Percentiles rank a stretch among this genome's conserved stretches.
Evolutionary conservation across 441 rosid species (phyloP).

Genomic region (Mallotus repandus): DNA sequence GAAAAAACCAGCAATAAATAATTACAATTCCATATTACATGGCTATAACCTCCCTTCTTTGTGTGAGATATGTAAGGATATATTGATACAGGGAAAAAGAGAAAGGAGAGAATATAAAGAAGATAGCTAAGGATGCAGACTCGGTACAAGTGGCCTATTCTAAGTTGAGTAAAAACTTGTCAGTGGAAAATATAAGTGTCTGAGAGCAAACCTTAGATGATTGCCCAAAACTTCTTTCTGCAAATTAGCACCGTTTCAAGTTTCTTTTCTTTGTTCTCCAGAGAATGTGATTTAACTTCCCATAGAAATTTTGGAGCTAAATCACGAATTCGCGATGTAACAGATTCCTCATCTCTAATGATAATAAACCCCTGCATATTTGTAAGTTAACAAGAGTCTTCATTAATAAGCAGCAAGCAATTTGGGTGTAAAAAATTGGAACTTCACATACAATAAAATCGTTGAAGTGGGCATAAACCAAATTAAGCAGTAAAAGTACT

Average conservation of each 20-base stretch:
- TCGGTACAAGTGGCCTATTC: not conserved
- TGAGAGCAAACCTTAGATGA: slow-evolving; percentile 16
- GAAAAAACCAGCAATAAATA: slow-evolving; percentile 5
- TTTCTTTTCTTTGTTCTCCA: slow-evolving; percentile 56
- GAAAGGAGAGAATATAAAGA: not conserved
- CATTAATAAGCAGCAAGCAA: not conserved
- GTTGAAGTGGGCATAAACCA: not conserved
- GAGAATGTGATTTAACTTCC: slow-evolving; percentile 58
- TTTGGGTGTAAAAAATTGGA: not conserved
- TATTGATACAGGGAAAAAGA: not conserved
- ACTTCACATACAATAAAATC: no score
- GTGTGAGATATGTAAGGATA: slow-evolving; percentile 6
- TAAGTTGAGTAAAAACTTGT: slow-evolving; percentile 12
- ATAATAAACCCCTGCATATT: slow-evolving; percentile 72
- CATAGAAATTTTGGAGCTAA: slow-evolving; percentile 74
- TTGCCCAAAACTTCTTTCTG: slow-evolving; percentile 84
- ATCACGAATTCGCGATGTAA: slow-evolving; percentile 51
- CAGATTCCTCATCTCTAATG: slow-evolving; percentile 70
- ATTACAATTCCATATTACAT: slow-evolving; percentile 3
- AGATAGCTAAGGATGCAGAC: not conserved
- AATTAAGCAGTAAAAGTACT: not conserved
- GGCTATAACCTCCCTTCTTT: slow-evolving; percentile 5
- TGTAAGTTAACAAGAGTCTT: not conserved
- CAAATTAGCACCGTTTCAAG: slow-evolving; percentile 68
- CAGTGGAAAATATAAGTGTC: not conserved